A percentile compares a stretch with the other conserved stretches of the same genome.
These are phyloP conservation scores for Microascus cirrosus DNA, from an alignment of 2,329 filamentous ascomycete genomes.

Conservation along the genomic window DNA sequence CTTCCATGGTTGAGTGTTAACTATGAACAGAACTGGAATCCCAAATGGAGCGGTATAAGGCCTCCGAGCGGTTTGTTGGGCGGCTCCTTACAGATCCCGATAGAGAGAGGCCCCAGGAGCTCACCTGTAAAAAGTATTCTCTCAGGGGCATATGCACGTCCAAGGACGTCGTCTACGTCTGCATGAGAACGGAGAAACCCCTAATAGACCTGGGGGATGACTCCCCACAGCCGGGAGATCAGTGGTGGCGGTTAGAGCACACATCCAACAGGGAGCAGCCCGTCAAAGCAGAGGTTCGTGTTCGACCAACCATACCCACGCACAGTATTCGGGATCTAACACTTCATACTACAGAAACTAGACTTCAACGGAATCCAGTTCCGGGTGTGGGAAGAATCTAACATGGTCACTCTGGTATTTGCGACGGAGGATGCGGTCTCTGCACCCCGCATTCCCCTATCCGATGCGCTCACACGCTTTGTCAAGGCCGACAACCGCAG, in stretches of 20 bases:
- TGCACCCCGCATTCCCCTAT: slow-evolving; percentile 20
- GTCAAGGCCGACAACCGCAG: slow-evolving; percentile 37
- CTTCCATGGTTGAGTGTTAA: not conserved
- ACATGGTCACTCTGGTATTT: slow-evolving; percentile 37
- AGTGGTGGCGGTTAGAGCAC: slow-evolving; percentile 46
- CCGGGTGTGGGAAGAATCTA: slow-evolving; percentile 35
- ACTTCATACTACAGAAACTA: slow-evolving; percentile 27
- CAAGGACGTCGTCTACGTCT: slow-evolving; percentile 37
- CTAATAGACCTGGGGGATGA: slow-evolving; percentile 28
- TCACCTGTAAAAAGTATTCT: slow-evolving; percentile 32
- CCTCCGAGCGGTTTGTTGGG: slow-evolving; percentile 25
- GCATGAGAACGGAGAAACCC: slow-evolving; percentile 27
- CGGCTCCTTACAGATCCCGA: slow-evolving; percentile 25
- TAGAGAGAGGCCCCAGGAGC: slow-evolving; percentile 23
- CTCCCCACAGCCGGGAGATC: slow-evolving; percentile 21
- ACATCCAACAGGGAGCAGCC: slow-evolving; percentile 24
- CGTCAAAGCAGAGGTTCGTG: slow-evolving; percentile 36
- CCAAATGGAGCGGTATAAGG: slow-evolving; percentile 5
- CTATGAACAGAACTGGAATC: slow-evolving; percentile 2
- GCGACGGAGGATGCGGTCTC: slow-evolving; percentile 38
- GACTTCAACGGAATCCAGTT: slow-evolving; percentile 30
- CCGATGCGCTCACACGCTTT: slow-evolving; percentile 30
- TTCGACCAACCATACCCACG: not conserved
- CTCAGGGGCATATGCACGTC: slow-evolving; percentile 40
- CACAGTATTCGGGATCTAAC: not conserved